A percentile compares a stretch with the other conserved stretches of the same genome.
Evolutionary conservation across 345 rosid genomes (phyloP).

Genomic region (Bruguiera gymnorhiza): DNA sequence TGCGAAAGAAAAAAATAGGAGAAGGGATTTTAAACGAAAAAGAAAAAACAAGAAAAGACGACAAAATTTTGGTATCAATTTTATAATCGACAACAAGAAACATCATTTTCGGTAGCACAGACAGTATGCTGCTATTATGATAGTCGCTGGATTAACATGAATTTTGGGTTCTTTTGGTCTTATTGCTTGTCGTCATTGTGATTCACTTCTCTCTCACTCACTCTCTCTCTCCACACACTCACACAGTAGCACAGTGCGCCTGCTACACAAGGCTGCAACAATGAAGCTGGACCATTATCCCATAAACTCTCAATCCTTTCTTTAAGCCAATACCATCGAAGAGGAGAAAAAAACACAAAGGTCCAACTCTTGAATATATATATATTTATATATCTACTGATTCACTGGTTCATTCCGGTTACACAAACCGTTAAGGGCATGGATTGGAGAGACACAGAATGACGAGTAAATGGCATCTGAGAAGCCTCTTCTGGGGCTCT

Average conservation of each 20-base stretch:
- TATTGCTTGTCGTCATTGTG: slow-evolving; percentile 24
- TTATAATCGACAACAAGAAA: slow-evolving; percentile 11
- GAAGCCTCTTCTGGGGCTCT: not conserved
- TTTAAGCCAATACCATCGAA: no score
- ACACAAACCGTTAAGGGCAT: slow-evolving; percentile 47
- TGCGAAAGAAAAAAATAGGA: no score
- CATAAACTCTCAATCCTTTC: not conserved
- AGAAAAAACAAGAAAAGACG: no score
- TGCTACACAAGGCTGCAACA: slow-evolving; percentile 22
- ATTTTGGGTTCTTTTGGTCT: slow-evolving; percentile 24
- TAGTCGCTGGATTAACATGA: slow-evolving; percentile 28
- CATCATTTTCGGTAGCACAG: slow-evolving; percentile 33
- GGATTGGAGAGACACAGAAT: slow-evolving; percentile 38
- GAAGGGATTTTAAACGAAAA: no score
- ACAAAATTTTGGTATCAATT: no score
- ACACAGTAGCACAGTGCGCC: not conserved
- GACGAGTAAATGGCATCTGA: slow-evolving; percentile 39
- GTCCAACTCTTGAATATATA: not conserved
- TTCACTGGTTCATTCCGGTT: slow-evolving; percentile 11
- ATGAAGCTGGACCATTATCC: slow-evolving; percentile 9
- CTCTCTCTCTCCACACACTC: no score
- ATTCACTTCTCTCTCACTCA: not conserved
- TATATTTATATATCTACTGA: not conserved
- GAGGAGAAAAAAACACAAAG: no score
- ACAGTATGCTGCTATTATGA: not conserved